Evolutionary conservation across 139 green algal genomes (phyloP).

Genomic region (Mesotaenium endlicherianum): DNA sequence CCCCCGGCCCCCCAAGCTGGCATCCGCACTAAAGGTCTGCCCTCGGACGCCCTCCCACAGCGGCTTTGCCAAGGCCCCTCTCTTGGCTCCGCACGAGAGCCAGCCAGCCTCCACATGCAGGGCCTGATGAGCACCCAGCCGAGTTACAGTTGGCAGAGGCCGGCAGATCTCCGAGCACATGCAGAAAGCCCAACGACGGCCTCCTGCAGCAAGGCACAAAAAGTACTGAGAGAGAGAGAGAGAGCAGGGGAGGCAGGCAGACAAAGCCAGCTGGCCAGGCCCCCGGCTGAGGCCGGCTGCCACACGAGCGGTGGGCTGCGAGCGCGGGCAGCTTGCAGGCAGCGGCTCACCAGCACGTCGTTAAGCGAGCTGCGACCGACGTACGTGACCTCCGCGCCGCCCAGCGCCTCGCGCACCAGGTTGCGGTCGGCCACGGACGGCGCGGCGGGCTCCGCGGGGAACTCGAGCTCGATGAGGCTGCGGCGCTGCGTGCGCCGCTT

Average conservation of each 20-base stretch:
- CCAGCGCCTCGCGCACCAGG: conserved; percentile 13
- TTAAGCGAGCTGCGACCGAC: conserved; percentile 21
- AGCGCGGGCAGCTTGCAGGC: neutral
- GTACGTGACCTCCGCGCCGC: neutral
- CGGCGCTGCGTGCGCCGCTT: neutral
- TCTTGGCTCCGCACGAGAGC: too few relatives aligned
- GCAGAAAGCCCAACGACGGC: too few relatives aligned
- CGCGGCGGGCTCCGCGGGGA: neutral
- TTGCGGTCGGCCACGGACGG: neutral
- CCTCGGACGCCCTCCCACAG: too few relatives aligned
- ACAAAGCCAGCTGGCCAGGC: neutral
- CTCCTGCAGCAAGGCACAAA: too few relatives aligned
- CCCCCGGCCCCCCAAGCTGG: too few relatives aligned
- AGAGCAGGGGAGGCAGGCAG: neutral
- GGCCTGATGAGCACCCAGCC: too few relatives aligned
- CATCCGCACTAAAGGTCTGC: too few relatives aligned
- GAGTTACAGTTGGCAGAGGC: too few relatives aligned
- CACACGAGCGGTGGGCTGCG: neutral
- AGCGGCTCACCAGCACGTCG: neutral
- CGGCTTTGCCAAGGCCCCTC: too few relatives aligned
- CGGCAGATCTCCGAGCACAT: too few relatives aligned
- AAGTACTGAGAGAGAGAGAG: neutral
- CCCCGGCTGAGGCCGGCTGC: neutral
- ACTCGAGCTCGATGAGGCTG: conserved; percentile 18
- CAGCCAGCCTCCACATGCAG: too few relatives aligned